These are phyloP conservation scores for Tolypocladium guangdongense DNA, from an alignment of 2,329 filamentous ascomycete genomes.

Conservation along the genomic window DNA sequence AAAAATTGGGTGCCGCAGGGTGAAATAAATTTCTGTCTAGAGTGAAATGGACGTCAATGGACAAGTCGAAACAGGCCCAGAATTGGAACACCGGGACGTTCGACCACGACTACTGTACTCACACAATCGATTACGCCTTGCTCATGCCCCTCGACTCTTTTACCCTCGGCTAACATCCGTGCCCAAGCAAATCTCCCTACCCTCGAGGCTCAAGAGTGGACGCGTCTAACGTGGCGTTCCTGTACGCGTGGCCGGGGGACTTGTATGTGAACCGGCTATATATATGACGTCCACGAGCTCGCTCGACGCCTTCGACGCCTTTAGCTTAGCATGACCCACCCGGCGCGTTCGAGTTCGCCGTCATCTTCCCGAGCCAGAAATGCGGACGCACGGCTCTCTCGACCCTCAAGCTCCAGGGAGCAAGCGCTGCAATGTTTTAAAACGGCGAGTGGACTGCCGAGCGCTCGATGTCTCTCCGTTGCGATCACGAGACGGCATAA, in stretches of 20 bases:
- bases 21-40: too few species aligned
- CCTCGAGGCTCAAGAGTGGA: constrained; percentile 9
- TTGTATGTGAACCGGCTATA: constrained; percentile 17
- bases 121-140: too few species aligned
- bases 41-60: too few species aligned
- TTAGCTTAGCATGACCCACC: constrained; percentile 16
- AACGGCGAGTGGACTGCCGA: too few species aligned
- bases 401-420: constrained; percentile 19
- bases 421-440: too few species aligned
- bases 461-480: too few species aligned
- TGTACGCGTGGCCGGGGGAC: constrained; percentile 14
- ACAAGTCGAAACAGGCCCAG: too few species aligned
- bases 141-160: constrained; percentile 23
- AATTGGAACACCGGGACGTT: too few species aligned
- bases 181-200: constrained; percentile 15
- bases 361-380: constrained; percentile 23
- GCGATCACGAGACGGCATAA: too few species aligned
- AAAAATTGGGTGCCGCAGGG: too few species aligned
- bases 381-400: constrained; percentile 22
- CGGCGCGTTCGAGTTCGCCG: constrained; percentile 21
- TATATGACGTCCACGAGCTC: constrained; percentile 13
- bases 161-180: constrained; percentile 4
- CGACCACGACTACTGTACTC: too few species aligned
- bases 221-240: constrained; percentile 22
- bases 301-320: constrained; percentile 4